These are phyloP conservation scores for Claviceps sp. DNA, from an alignment of 2,329 filamentous ascomycete species.

Conservation along the genomic window DNA sequence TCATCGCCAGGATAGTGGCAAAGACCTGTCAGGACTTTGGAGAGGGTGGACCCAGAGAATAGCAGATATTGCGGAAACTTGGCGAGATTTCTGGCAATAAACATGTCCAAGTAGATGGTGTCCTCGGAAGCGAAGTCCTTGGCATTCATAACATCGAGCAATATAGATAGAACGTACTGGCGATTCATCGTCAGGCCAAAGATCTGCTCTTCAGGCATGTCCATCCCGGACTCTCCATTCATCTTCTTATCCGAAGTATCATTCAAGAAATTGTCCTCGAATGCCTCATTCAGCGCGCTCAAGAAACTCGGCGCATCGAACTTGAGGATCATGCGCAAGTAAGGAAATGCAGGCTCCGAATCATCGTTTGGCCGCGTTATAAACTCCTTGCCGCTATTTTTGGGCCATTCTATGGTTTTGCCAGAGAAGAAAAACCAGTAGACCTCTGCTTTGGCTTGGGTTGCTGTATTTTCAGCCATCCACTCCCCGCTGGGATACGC, in stretches of 20 bases:
- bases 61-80: slow-evolving; percentile 96
- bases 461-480: slow-evolving; percentile 60
- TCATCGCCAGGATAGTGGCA: slow-evolving; percentile 73
- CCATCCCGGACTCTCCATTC: slow-evolving; percentile 35
- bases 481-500: slow-evolving; percentile 77
- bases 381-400: slow-evolving; percentile 45
- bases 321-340: slow-evolving; percentile 69
- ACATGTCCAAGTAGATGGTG: slow-evolving; percentile 95
- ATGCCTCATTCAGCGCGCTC: slow-evolving; percentile 92
- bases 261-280: slow-evolving; percentile 89
- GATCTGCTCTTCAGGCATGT: slow-evolving; percentile 51
- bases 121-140: slow-evolving; percentile 65
- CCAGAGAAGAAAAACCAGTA: slow-evolving; percentile 93
- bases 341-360: slow-evolving; percentile 67
- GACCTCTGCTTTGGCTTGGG: slow-evolving; percentile 69
- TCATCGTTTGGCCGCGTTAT: slow-evolving; percentile 42
- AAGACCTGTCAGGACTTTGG: slow-evolving; percentile 65
- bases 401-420: slow-evolving; percentile 62
- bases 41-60: slow-evolving; percentile 73
- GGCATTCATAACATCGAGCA: slow-evolving; percentile 79
- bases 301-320: slow-evolving; percentile 88
- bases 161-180: slow-evolving; percentile 82
- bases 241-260: slow-evolving; percentile 52
- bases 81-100: slow-evolving; percentile 85
- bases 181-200: slow-evolving; percentile 66